Evolutionary conservation across 345 rosid genomes (phyloP).

Genomic region (Balakata baccata): DNA sequence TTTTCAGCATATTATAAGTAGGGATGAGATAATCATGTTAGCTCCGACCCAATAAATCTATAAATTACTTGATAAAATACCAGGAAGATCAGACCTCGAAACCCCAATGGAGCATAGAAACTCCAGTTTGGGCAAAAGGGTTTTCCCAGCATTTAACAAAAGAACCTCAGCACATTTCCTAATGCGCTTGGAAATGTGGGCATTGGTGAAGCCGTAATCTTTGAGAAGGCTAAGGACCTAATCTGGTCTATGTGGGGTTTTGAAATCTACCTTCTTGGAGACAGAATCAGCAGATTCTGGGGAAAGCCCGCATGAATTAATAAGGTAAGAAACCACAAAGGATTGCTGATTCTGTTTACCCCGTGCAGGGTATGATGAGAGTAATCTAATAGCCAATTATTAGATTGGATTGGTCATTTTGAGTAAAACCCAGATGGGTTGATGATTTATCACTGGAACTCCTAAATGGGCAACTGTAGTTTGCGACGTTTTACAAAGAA

Average conservation of each 20-base stretch:
- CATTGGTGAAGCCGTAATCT: background rate
- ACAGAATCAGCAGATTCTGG: slow-evolving; percentile 12
- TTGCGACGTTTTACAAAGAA: background rate
- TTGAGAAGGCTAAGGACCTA: background rate
- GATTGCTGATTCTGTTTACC: background rate
- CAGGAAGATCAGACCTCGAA: slow-evolving; percentile 11
- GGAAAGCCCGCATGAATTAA: slow-evolving; percentile 8
- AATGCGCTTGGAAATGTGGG: slow-evolving; percentile 6
- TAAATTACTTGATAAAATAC: background rate
- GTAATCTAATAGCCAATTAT: background rate
- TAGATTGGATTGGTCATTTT: no score
- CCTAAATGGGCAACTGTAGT: background rate
- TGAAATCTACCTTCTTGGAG: background rate
- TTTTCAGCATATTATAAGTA: background rate
- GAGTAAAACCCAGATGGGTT: background rate
- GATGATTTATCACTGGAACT: background rate
- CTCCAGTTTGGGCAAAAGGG: slow-evolving; percentile 4
- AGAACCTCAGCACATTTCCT: background rate
- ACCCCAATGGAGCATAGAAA: slow-evolving; percentile 8
- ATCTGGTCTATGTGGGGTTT: slow-evolving; percentile 7
- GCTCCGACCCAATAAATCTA: background rate
- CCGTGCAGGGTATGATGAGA: background rate
- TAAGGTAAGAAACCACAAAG: slow-evolving; percentile 10
- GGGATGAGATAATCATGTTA: background rate
- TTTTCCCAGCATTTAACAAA: background rate